phyloP scores from a whole-genome alignment of 1,139 yeast genomes.

The Schwanniomyces etchellsii region DNA sequence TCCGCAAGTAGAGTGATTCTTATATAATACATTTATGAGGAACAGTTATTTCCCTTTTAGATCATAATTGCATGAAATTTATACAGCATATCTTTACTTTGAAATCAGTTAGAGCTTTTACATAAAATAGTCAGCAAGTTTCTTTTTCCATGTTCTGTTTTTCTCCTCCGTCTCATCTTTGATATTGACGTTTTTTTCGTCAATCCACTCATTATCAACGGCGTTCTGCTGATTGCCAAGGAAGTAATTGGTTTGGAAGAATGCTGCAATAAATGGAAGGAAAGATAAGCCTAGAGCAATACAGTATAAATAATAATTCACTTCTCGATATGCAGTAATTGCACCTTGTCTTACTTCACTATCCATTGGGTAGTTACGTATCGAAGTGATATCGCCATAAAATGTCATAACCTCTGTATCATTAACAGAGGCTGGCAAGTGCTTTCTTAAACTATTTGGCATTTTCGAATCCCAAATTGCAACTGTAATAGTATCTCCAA shows the following conservation, averaged over 20 bases:
- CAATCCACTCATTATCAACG: slow-evolving; percentile 12
- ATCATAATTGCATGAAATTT: too few relatives aligned
- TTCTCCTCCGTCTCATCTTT: background rate
- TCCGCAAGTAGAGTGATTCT: too few relatives aligned
- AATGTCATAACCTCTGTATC: slow-evolving; percentile 10
- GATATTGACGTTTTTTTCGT: background rate
- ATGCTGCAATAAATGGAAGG: slow-evolving; percentile 17
- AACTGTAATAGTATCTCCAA: slow-evolving; percentile 40
- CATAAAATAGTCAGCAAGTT: too few relatives aligned
- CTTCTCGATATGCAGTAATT: slow-evolving; percentile 8
- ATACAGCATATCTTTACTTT: too few relatives aligned
- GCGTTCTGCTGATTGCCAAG: slow-evolving; percentile 23
- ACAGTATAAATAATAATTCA: slow-evolving; percentile 15
- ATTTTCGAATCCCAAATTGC: slow-evolving; percentile 41
- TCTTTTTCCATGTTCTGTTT: background rate
- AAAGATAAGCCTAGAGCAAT: slow-evolving; percentile 17
- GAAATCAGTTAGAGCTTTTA: too few relatives aligned
- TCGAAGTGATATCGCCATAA: slow-evolving; percentile 6
- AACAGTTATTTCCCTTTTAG: too few relatives aligned
- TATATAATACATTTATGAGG: too few relatives aligned
- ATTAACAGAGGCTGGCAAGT: slow-evolving; percentile 14
- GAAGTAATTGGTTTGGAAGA: slow-evolving; percentile 23
- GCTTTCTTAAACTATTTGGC: slow-evolving; percentile 18
- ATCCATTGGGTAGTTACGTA: slow-evolving; percentile 5
- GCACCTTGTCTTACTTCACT: slow-evolving; percentile 6